phyloP scores from a whole-genome alignment of 2,329 filamentous ascomycete species.

The Hypomyces rosellus region DNA sequence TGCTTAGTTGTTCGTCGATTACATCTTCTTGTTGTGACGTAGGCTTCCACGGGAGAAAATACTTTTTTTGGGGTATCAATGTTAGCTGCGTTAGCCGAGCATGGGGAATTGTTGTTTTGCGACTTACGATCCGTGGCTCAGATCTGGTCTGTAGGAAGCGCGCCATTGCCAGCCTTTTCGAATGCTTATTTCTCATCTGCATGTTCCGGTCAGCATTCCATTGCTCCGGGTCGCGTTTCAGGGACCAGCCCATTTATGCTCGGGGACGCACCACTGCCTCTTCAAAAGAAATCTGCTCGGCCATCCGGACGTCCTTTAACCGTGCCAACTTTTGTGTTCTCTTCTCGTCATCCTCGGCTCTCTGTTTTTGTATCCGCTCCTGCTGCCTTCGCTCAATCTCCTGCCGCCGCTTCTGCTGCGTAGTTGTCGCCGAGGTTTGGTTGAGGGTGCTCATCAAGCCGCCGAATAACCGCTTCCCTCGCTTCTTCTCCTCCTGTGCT shows the following conservation, averaged over 20 bases:
- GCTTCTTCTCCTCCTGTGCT: constrained; percentile 68
- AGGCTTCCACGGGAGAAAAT: constrained; percentile 79
- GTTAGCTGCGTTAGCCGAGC: constrained; percentile 1
- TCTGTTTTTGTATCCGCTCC: constrained; percentile 67
- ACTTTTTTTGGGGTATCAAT: constrained; percentile 43
- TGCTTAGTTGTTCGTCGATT: constrained; percentile 64
- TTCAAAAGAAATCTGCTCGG: constrained; percentile 69
- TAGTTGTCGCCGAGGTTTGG: constrained; percentile 57
- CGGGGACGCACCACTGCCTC: constrained; percentile 60
- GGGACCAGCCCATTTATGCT: background rate
- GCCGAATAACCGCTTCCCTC: constrained; percentile 80
- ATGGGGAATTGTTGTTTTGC: background rate
- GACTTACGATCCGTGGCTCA: constrained; percentile 66
- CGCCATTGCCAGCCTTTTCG: constrained; percentile 64
- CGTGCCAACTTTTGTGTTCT: constrained; percentile 60
- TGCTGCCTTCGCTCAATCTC: constrained; percentile 81
- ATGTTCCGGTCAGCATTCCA: constrained; percentile 16
- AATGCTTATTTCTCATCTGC: constrained; percentile 72
- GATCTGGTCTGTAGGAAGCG: constrained; percentile 66
- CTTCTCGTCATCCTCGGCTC: constrained; percentile 62
- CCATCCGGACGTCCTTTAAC: constrained; percentile 53
- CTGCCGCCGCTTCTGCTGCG: constrained; percentile 62
- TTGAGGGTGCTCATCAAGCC: constrained; percentile 72
- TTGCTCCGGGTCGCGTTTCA: background rate
- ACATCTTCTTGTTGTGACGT: constrained; percentile 60